Conservation (phyloP, 2,329 filamentous ascomycete genomes). For the Scorias spongiosa region DNA sequence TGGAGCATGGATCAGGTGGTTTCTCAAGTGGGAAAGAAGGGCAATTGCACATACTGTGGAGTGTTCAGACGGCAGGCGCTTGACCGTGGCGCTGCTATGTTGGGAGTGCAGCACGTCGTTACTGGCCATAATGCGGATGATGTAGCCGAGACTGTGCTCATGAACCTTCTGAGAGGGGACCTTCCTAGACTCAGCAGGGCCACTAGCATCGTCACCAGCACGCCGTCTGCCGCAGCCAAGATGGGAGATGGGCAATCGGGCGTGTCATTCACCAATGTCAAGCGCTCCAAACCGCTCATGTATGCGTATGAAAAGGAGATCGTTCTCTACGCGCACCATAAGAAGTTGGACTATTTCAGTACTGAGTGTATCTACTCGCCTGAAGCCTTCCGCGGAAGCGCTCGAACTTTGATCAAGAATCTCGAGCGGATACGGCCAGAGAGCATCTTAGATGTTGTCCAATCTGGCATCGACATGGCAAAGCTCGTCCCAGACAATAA, state of each 20-base stretch:
- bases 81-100: slow-evolving; percentile 74
- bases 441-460: slow-evolving; percentile 85
- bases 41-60: slow-evolving; percentile 97
- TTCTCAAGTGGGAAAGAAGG: slow-evolving; percentile 89
- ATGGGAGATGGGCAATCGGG: slow-evolving; percentile 7
- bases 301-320: slow-evolving; percentile 99
- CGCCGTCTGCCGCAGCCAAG: slow-evolving; percentile 25
- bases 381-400: slow-evolving; percentile 88
- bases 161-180: slow-evolving; percentile 90
- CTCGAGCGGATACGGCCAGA: slow-evolving; percentile 85
- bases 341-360: slow-evolving; percentile 92
- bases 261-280: slow-evolving; percentile 64
- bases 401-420: slow-evolving; percentile 84
- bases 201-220: slow-evolving; percentile 68
- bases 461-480: slow-evolving; percentile 93
- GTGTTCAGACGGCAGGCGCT: slow-evolving; percentile 90
- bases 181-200: slow-evolving; percentile 73
- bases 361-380: slow-evolving; percentile 98
- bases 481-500: slow-evolving; percentile 50
- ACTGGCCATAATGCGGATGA: slow-evolving; percentile 98
- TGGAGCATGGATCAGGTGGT: slow-evolving; percentile 99
- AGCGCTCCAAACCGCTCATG: slow-evolving; percentile 90
- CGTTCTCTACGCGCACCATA: slow-evolving; percentile 92
- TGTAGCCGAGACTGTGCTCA: slow-evolving; percentile 90
- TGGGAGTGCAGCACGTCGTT: slow-evolving; percentile 83